Evolutionary conservation across 164 flowering plant genomes (phyloP), one percentile per base, ranked within the genome.

Genomic region (Malania oleifera): DNA sequence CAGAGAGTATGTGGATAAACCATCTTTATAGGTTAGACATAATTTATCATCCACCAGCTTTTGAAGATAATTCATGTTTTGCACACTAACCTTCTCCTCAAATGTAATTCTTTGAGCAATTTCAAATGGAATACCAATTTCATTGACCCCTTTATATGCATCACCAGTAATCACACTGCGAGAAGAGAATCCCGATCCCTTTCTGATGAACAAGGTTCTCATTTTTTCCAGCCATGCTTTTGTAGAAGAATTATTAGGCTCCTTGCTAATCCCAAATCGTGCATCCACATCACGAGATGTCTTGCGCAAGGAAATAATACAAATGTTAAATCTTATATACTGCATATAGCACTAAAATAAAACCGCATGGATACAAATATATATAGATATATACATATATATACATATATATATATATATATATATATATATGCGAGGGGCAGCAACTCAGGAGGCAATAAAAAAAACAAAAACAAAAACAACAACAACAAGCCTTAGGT

Each of bases 211-310:
- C 43, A 93, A 27, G 2, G 89, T 91, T 38, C 81, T 81, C 83
- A 93, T 90, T 65, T 93, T 93, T 45, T 90, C 99, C 27, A 86
- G 74, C 99, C 99, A 93, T 3, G 82, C 89, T 69, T 89, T 93
- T 11, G 87, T 80, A 6, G 89, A 76, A 13, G 90, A 70, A 24
- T 59, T 62, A 52, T 58, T 68, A 3, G 60, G 25, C 57, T 78
- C 92, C 52, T 78, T 83, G 26, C 52, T 73, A 0, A 80, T 47
- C 46, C 86, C 84, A 70, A 60, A 76, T 13, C 80, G 70, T 9
- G 67, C 41, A 44, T 78, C 82, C 17, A 71, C 51, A 56, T 78
- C 86, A 53, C 79, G 82, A 29, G 93, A 54, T 49, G 80, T 79
- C 91, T 85, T 51, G 23, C 17, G 40, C 9, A 25, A 28, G 18